Evolutionary conservation across 768 basidiomycete species (phyloP).

Genomic region (Lactifluus subvellereus): DNA sequence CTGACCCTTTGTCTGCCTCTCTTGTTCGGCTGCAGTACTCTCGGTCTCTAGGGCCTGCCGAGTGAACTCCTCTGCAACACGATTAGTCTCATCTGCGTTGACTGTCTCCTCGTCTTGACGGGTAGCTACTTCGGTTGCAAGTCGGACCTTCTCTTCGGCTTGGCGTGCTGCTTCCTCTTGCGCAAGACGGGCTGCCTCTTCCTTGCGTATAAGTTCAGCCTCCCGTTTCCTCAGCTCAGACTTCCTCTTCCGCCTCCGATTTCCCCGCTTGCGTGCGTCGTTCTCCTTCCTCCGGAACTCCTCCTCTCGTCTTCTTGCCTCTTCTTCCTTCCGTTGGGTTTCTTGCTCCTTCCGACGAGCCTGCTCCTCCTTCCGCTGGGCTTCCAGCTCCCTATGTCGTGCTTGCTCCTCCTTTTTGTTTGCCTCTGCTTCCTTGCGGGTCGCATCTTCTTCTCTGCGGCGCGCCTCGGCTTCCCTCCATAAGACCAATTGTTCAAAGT

Average conservation of each 20-base stretch:
- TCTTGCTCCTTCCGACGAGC: conserved; percentile 31
- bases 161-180: conserved; percentile 4
- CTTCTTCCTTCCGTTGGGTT: conserved; percentile 30
- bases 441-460: conserved; percentile 28
- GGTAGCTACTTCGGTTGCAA: background rate
- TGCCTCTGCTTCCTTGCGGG: conserved; percentile 29
- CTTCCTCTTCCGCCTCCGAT: conserved; percentile 19
- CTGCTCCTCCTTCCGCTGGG: conserved; percentile 30
- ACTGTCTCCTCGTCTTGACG: conserved; percentile 10
- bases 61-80: background rate
- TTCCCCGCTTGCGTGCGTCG: conserved; percentile 30
- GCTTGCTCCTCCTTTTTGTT: conserved; percentile 25
- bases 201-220: conserved; percentile 11
- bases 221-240: conserved; percentile 18
- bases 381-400: too few species aligned
- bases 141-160: background rate
- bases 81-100: background rate
- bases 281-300: conserved; percentile 31
- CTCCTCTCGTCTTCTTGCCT: conserved; percentile 29
- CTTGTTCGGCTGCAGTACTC: conserved; percentile 5
- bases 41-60: conserved; percentile 1
- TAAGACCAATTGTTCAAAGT: conserved; percentile 18
- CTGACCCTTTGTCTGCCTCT: conserved; percentile 3
- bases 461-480: conserved; percentile 22
- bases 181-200: conserved; percentile 10